These are phyloP conservation scores for Omphalotus guepiniiformis DNA, from an alignment of 768 basidiomycete species.

Conservation along the genomic window DNA sequence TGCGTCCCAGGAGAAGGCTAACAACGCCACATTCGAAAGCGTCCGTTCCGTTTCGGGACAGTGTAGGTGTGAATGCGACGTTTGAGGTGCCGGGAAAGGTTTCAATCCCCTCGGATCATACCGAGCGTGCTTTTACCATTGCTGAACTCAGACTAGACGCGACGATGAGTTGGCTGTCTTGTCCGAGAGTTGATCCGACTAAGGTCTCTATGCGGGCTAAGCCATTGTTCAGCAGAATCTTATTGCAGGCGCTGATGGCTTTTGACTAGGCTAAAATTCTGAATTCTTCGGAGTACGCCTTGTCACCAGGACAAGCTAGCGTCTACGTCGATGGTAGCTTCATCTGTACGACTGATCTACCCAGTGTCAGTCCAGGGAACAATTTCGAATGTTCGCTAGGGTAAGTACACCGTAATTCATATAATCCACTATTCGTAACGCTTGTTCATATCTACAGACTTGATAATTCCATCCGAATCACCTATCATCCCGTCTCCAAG, in stretches of 20 bases:
- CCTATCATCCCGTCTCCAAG: slow-evolving; percentile 33
- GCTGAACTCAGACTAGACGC: slow-evolving; percentile 27
- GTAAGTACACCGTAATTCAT: slow-evolving; percentile 22
- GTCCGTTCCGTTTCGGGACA: slow-evolving; percentile 16
- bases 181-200: slow-evolving; percentile 32
- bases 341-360: slow-evolving; percentile 43
- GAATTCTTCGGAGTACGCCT: slow-evolving; percentile 35
- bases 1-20: too few relatives aligned
- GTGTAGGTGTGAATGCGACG: slow-evolving; percentile 27
- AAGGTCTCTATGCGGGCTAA: slow-evolving; percentile 28
- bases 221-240: neutral
- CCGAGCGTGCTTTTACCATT: slow-evolving; percentile 29
- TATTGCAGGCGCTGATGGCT: neutral
- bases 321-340: slow-evolving; percentile 45
- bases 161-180: slow-evolving; percentile 30
- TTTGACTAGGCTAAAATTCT: slow-evolving; percentile 29
- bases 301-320: slow-evolving; percentile 30
- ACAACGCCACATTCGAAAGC: too few relatives aligned
- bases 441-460: slow-evolving; percentile 19
- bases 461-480: slow-evolving; percentile 37
- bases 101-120: slow-evolving; percentile 27
- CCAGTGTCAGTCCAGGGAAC: slow-evolving; percentile 37
- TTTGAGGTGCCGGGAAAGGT: slow-evolving; percentile 29
- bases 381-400: slow-evolving; percentile 43
- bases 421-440: neutral